Percentiles rank a stretch among this genome's conserved stretches.
phyloP scores from a whole-genome alignment of 1,284 basidiomycete genomes.

The Caloboletus firmus region DNA sequence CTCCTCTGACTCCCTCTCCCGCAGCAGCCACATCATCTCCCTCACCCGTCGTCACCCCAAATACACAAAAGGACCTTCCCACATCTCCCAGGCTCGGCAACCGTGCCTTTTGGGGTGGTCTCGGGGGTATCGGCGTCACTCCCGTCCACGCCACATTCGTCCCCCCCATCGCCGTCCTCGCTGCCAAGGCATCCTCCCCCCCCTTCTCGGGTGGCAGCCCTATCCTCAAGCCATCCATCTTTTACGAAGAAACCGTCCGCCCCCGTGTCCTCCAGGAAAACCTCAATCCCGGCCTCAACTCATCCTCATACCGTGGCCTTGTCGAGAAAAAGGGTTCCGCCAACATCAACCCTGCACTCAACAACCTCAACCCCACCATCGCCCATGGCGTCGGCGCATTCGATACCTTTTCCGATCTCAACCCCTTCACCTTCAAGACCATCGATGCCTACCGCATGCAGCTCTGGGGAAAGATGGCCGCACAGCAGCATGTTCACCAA shows the following conservation, averaged over 20 bases:
- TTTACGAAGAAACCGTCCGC: conserved; percentile 31
- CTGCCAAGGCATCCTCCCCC: conserved; percentile 20
- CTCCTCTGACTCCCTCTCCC: conserved; percentile 29
- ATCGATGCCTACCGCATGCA: conserved; percentile 87
- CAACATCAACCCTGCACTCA: conserved; percentile 30
- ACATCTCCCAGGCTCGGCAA: conserved; percentile 54
- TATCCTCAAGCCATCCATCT: conserved; percentile 33
- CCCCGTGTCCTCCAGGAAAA: conserved; percentile 60
- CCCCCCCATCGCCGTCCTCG: conserved; percentile 50
- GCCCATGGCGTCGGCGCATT: conserved; percentile 45
- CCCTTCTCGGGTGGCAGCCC: conserved; percentile 21
- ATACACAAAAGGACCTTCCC: conserved; percentile 83
- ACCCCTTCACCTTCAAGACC: conserved; percentile 79
- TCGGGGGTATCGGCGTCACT: conserved; percentile 66
- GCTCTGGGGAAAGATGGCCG: conserved; percentile 81
- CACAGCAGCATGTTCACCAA: conserved; percentile 41
- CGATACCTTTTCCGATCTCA: conserved; percentile 71
- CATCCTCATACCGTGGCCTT: conserved; percentile 15
- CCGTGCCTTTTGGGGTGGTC: conserved; percentile 76
- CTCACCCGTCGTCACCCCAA: conserved; percentile 57
- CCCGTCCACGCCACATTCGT: conserved; percentile 84
- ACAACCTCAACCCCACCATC: conserved; percentile 20
- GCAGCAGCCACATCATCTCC: conserved; percentile 19
- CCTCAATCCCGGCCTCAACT: conserved; percentile 64
- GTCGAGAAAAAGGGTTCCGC: conserved; percentile 34